Evolutionary conservation across 805 yeast genomes (phyloP).

Genomic region (Ogataea haglerorum): DNA sequence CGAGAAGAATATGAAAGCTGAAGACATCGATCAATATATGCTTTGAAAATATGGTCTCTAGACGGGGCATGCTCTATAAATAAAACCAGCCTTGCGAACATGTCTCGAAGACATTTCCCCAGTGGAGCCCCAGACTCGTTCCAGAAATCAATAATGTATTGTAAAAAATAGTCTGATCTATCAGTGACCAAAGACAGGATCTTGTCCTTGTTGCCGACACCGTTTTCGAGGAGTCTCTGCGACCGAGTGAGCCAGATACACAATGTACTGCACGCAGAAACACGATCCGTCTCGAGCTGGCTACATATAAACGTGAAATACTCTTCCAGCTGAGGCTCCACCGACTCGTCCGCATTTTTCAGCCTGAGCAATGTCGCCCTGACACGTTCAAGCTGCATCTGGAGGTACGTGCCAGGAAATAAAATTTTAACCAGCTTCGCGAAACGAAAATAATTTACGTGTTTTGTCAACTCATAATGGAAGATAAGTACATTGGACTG

Average conservation of each 20-base stretch:
- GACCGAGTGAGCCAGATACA: slow-evolving; percentile 64
- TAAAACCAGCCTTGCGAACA: slow-evolving; percentile 44
- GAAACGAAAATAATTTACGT: slow-evolving; percentile 7
- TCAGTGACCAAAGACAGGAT: background rate
- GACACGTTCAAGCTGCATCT: slow-evolving; percentile 6
- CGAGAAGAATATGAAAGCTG: slow-evolving; percentile 49
- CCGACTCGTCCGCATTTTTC: background rate
- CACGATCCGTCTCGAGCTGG: slow-evolving; percentile 1
- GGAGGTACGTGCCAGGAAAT: background rate
- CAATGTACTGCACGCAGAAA: slow-evolving; percentile 52
- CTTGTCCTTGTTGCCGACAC: background rate
- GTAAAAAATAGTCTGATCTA: slow-evolving; percentile 33
- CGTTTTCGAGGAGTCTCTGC: slow-evolving; percentile 33
- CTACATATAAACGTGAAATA: background rate
- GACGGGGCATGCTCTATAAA: background rate
- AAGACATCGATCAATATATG: slow-evolving; percentile 45
- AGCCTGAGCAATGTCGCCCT: background rate
- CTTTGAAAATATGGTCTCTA: slow-evolving; percentile 27
- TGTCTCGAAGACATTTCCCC: slow-evolving; percentile 62
- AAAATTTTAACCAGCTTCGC: slow-evolving; percentile 6
- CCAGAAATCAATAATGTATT: slow-evolving; percentile 64
- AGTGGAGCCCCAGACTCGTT: slow-evolving; percentile 68
- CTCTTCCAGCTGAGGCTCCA: background rate
- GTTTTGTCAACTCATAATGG: slow-evolving; percentile 36
- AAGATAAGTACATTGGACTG: slow-evolving; percentile 85